Evolutionary conservation across 2,329 filamentous ascomycete genomes (phyloP).

Genomic region (Fonsecaea pugnacius): DNA sequence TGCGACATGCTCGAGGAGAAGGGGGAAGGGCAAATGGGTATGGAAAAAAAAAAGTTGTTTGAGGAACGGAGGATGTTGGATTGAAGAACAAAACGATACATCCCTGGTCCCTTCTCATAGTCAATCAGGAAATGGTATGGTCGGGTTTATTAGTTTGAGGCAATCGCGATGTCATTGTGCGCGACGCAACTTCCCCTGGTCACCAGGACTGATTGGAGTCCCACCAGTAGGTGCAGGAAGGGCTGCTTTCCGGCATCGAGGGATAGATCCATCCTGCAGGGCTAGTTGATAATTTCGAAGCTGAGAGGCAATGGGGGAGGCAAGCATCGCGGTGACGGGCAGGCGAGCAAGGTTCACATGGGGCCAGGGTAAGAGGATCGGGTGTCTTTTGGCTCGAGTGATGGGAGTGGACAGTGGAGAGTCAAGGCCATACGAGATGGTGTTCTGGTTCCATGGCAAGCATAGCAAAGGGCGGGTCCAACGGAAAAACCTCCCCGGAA

Average conservation of each 20-base stretch:
- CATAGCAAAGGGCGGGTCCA: background rate
- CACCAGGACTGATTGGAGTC: slow-evolving; percentile 12
- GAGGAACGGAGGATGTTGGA: slow-evolving; percentile 16
- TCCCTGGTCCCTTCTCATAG: slow-evolving; percentile 3
- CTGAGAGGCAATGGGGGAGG: background rate
- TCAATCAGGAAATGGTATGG: slow-evolving; percentile 17
- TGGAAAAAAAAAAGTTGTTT: slow-evolving; percentile 2
- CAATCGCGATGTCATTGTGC: slow-evolving; percentile 21
- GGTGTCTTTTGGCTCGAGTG: background rate
- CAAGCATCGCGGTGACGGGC: background rate
- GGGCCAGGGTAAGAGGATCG: background rate
- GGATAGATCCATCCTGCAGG: slow-evolving; percentile 1
- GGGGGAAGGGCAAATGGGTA: background rate
- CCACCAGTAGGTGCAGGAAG: slow-evolving; percentile 12
- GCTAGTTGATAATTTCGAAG: background rate
- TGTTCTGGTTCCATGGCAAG: background rate
- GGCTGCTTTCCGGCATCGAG: slow-evolving; percentile 17
- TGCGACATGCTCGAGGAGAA: slow-evolving; percentile 9
- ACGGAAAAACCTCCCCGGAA: slow-evolving; percentile 20
- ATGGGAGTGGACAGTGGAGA: background rate
- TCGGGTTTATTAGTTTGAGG: slow-evolving; percentile 12
- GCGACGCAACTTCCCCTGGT: background rate
- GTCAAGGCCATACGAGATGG: background rate
- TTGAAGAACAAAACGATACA: slow-evolving; percentile 15
- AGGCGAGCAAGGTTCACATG: background rate